These are phyloP conservation scores for Leucocoprinus birnbaumii DNA, from an alignment of 768 basidiomycete genomes.

Conservation along the genomic window DNA sequence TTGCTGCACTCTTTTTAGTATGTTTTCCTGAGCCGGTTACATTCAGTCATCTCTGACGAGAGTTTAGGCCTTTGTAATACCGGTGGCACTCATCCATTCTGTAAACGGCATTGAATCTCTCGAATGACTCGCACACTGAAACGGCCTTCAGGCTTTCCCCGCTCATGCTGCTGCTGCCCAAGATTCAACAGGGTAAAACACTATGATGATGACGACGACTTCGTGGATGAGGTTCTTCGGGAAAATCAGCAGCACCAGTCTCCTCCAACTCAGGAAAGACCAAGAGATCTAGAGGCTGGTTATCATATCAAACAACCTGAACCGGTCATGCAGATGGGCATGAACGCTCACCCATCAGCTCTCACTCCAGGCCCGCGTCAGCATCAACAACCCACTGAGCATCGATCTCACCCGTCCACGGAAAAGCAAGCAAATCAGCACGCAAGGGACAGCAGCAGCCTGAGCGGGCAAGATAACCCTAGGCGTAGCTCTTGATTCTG, in stretches of 20 bases:
- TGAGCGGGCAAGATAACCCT: too few species aligned
- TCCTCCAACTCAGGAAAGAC: not conserved
- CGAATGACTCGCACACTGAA: too few species aligned
- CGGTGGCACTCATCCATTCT: slow-evolving; percentile 1
- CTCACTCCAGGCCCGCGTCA: not conserved
- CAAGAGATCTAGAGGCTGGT: not conserved
- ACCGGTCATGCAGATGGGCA: slow-evolving; percentile 6
- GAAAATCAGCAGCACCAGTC: not conserved
- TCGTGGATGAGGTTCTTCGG: slow-evolving; percentile 8
- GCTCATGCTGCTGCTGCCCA: not conserved
- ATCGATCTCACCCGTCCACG: too few species aligned
- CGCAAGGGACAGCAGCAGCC: too few species aligned
- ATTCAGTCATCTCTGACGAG: not conserved
- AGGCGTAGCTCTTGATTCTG: too few species aligned
- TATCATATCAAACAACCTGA: slow-evolving; percentile 6
- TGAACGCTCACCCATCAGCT: not conserved
- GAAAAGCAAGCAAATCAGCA: too few species aligned
- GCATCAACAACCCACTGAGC: not conserved
- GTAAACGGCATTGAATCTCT: not conserved
- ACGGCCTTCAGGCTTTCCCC: not conserved
- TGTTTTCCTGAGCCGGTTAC: not conserved
- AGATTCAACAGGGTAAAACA: not conserved
- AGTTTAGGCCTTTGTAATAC: slow-evolving; percentile 7
- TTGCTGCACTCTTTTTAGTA: slow-evolving; percentile 5
- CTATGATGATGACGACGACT: slow-evolving; percentile 6